Conservation (phyloP, 805 yeast genomes). For the Lipomyces chichibuensis region DNA sequence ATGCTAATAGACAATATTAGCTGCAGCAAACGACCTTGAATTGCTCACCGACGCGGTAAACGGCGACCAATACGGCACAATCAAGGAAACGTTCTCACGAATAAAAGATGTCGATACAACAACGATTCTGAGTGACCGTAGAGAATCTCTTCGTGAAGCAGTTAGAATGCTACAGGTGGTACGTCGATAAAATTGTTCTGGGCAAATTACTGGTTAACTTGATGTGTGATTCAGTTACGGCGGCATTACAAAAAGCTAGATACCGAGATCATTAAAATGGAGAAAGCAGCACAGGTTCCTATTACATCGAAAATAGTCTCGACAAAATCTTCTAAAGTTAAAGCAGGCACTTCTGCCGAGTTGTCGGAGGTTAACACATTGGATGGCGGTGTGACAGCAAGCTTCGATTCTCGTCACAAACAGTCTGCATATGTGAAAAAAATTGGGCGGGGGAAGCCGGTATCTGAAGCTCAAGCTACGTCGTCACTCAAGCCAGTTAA, state of each 20-base stretch:
- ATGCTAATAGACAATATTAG: neutral
- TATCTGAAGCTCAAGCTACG: neutral
- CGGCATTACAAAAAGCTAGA: conserved; percentile 14
- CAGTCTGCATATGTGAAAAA: neutral
- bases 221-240: neutral
- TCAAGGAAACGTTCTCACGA: neutral
- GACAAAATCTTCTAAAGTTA: neutral
- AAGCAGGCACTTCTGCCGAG: neutral
- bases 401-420: neutral
- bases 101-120: neutral
- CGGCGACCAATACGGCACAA: neutral
- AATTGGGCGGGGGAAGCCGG: neutral
- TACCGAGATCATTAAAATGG: conserved; percentile 17
- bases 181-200: neutral
- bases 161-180: conserved; percentile 8
- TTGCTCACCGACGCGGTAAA: conserved; percentile 5
- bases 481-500: neutral
- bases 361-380: neutral
- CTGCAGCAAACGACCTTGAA: conserved; percentile 13
- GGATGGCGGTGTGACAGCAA: neutral
- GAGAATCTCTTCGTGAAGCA: conserved; percentile 18
- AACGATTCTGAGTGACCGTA: conserved; percentile 10
- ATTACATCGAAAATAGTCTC: neutral
- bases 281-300: conserved; percentile 9
- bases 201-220: neutral